Evolutionary conservation across 495 filamentous ascomycete genomes (phyloP).

Genomic region (Xeromyces bisporus): DNA sequence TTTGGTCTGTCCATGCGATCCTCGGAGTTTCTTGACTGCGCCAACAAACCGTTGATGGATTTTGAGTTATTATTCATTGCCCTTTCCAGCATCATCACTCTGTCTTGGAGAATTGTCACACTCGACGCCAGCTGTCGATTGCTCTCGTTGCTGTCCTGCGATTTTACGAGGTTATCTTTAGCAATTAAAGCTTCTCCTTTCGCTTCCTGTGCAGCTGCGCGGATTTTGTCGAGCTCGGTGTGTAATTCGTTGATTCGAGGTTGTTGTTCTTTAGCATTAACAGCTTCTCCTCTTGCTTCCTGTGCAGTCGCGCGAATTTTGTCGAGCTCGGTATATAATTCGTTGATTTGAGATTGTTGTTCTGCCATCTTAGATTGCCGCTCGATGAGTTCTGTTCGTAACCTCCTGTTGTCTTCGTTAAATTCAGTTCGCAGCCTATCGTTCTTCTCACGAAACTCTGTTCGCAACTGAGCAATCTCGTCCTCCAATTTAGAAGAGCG

Average conservation of each 20-base stretch:
- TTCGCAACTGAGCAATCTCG: background rate
- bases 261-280: background rate
- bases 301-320: background rate
- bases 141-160: background rate
- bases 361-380: background rate
- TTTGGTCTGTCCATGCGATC: background rate
- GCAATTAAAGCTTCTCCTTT: background rate
- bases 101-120: background rate
- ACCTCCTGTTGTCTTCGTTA: background rate
- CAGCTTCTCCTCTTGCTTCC: background rate
- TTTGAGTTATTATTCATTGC: background rate
- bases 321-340: background rate
- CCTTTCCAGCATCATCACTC: background rate
- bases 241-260: background rate
- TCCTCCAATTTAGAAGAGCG: background rate
- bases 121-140: background rate
- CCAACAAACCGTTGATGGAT: background rate
- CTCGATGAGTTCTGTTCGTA: background rate
- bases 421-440: background rate
- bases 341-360: background rate
- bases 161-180: background rate
- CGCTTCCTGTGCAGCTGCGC: background rate
- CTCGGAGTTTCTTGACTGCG: background rate
- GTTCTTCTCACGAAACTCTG: background rate
- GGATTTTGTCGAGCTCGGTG: background rate